These are phyloP conservation scores for Hypomontagnella submonticulosa DNA, from an alignment of 495 filamentous ascomycete genomes.

Conservation along the genomic window DNA sequence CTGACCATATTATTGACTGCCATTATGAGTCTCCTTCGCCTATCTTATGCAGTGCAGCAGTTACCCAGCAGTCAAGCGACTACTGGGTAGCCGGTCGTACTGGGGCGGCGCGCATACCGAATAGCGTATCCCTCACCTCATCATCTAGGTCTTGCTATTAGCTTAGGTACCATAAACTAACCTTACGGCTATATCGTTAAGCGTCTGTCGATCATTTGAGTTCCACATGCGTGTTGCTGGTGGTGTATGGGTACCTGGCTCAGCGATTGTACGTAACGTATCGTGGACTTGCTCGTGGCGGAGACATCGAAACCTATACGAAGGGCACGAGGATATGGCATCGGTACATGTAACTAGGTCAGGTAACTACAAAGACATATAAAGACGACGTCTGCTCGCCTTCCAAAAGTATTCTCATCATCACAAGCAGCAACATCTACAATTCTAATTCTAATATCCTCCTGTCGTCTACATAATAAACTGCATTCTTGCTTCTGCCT, in stretches of 20 bases:
- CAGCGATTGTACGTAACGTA: constrained; percentile 38
- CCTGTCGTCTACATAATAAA: constrained; percentile 16
- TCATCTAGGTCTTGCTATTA: constrained; percentile 19
- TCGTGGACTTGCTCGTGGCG: constrained; percentile 23
- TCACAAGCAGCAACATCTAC: constrained; percentile 22
- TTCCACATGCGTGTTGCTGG: constrained; percentile 35
- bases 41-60: constrained; percentile 10
- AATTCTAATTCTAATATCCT: constrained; percentile 32
- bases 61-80: constrained; percentile 17
- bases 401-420: constrained; percentile 23
- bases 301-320: background rate
- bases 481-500: constrained; percentile 16
- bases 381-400: constrained; percentile 24
- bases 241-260: constrained; percentile 33
- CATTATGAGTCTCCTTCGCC: background rate
- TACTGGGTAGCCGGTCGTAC: constrained; percentile 4
- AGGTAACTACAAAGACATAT: constrained; percentile 34
- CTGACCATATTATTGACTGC: constrained; percentile 4
- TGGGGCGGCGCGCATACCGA: background rate
- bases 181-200: constrained; percentile 4
- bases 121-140: constrained; percentile 20
- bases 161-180: constrained; percentile 14
- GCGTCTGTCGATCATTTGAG: constrained; percentile 12
- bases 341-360: background rate
- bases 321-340: too few relatives aligned